Conservation (phyloP, 352 stramenopile genomes). For the Pythium biforme region DNA sequence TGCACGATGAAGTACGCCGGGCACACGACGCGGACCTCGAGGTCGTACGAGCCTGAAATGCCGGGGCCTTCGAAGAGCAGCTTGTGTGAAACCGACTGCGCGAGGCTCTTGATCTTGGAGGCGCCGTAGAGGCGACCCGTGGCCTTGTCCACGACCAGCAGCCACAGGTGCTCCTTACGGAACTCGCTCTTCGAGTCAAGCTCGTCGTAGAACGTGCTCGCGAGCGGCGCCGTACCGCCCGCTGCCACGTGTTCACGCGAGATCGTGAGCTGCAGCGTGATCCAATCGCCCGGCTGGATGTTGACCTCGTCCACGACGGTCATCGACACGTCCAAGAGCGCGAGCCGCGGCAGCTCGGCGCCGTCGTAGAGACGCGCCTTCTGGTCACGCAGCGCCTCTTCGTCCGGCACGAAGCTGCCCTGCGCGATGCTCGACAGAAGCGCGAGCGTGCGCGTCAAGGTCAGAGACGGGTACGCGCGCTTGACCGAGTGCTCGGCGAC, state of each 20-base stretch:
- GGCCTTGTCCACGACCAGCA: conserved; percentile 62
- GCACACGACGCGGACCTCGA: conserved; percentile 75
- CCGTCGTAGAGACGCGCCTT: conserved; percentile 36
- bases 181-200: conserved; percentile 66
- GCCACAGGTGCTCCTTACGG: conserved; percentile 74
- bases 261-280: conserved; percentile 63
- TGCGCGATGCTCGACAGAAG: conserved; percentile 73
- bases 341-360: conserved; percentile 36
- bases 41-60: conserved; percentile 63
- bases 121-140: conserved; percentile 58
- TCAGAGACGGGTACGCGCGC: conserved; percentile 53
- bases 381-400: conserved; percentile 58
- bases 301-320: conserved; percentile 64
- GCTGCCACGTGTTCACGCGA: conserved; percentile 47
- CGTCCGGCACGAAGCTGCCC: conserved; percentile 65
- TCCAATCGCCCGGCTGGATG: conserved; percentile 73
- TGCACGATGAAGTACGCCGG: conserved; percentile 63
- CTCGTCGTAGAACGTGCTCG: conserved; percentile 69
- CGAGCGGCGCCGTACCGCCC: conserved; percentile 44
- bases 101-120: conserved; percentile 68
- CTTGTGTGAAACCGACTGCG: conserved; percentile 46
- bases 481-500: conserved; percentile 67
- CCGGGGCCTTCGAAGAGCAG: conserved; percentile 65
- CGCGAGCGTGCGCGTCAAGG: conserved; percentile 54
- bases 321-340: conserved; percentile 38